Base-by-base conservation (phyloP, 1,139 yeast genomes). In the Yamadazyma mexicana region DNA sequence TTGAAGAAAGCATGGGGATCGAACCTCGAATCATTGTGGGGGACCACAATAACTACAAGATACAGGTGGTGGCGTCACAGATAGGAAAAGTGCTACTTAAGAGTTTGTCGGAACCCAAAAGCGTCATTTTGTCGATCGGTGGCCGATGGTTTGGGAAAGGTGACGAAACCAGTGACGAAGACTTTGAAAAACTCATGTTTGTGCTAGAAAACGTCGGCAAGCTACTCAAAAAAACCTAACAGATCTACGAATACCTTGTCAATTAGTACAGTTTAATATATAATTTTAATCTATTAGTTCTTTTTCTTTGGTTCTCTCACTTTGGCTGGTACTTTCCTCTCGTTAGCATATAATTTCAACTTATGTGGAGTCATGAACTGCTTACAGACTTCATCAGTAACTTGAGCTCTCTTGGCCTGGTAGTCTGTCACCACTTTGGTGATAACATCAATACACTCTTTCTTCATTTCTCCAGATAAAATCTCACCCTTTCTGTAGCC, bases 391-490 rank as follows among this genome's bases (percentile, higher is more conserved):
- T 69, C 81, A 38, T 85, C 84, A 47, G 83, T 79, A 38, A 92
- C 81, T 42, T 67, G 62, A 29, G 77, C 71, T 62, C 97, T 82
- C 56, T 81, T 77, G 40, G 74, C 86, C 69, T 94, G 98, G 76
- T 89, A 94, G 23, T 65, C 83, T 38, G 71, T 75, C 23, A 92
- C 94, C 58, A 85, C 87, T 49, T 79, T 78, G 61, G 87, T 94
- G 53, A 94, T 73, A 17, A 81, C 81, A 40, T 81, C 83, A 56
- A 87, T 87, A 64, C 97, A 88, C 49, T 81, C 75, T 54, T 87
- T 83, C 75, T 94, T 94, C 83, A 94, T 78, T 65, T 94, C 98
- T 46, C 98, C 96, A 31, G 95, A 86, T 55, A 91, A 72, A 44
- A 94, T 61, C 46, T 86, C 89, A 47, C 99, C 99, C 43, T 74